Conservation (phyloP, 768 basidiomycete species). For the Xerocomus potaroensis region DNA sequence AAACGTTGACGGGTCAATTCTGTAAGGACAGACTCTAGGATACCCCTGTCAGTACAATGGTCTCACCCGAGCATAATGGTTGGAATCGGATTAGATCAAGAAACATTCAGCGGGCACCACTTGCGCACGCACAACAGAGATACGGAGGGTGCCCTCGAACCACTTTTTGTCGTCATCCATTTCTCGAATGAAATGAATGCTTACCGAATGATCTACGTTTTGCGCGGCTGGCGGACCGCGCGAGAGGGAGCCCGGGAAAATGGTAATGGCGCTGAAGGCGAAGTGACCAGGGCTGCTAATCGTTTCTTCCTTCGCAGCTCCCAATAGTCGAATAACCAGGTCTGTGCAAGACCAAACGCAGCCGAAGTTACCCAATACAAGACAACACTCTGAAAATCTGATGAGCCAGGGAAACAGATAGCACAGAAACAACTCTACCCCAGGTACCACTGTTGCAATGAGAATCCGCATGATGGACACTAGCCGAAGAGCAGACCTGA, state of each 20-base stretch:
- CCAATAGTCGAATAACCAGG: constrained; percentile 68
- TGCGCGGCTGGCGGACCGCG: not conserved
- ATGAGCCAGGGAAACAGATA: constrained; percentile 1
- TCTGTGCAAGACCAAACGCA: constrained; percentile 66
- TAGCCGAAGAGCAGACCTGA: constrained; percentile 52
- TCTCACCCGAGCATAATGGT: not conserved
- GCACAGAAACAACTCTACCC: constrained; percentile 41
- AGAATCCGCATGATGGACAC: constrained; percentile 65
- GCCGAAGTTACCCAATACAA: constrained; percentile 81
- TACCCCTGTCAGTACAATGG: constrained; percentile 9
- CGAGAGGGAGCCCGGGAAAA: not conserved
- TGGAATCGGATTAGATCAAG: constrained; percentile 92
- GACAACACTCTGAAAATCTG: constrained; percentile 46
- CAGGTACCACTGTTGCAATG: constrained; percentile 64
- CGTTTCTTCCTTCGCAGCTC: constrained; percentile 39
- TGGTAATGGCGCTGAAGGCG: not conserved
- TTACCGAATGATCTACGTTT: constrained; percentile 20
- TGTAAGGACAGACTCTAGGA: not conserved
- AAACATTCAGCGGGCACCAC: constrained; percentile 54
- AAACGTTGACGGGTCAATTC: no score
- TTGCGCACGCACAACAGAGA: constrained; percentile 27
- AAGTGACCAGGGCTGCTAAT: constrained; percentile 2
- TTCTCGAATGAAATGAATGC: constrained; percentile 15
- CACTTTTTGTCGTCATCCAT: constrained; percentile 72
- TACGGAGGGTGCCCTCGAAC: constrained; percentile 57